Evolutionary conservation across 805 yeast species (phyloP), one percentile per base, ranked within the genome.

Genomic region (Lipomyces yamadae): DNA sequence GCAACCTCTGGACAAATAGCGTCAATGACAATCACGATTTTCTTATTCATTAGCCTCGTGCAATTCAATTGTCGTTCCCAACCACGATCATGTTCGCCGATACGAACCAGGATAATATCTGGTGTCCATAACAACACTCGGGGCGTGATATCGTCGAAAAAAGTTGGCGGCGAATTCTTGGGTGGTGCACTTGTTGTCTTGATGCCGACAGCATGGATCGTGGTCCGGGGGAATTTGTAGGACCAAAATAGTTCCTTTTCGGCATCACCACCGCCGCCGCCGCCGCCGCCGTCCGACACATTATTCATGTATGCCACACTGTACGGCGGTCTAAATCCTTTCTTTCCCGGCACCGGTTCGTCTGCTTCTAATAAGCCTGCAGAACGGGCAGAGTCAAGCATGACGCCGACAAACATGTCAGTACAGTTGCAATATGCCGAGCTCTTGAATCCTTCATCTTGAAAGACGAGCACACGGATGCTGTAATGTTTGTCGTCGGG

Each of bases 161-260:
- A 42, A 5, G n/a, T 24, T 3, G 48, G 48, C 15, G 48, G 48
- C 3, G n/a, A 18, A 42, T n/a, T 4, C 24, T 42, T 42, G 48
- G 48, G 48, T 24, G 48, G 48, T 3, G 48, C 48, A 4, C 48
- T 15, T 7, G 48, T 42, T 7, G 48, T 42, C 48, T 42, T n/a
- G 53, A 58, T 58, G 32, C 61, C 52, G 29, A 50, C 29, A 4
- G 61, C 61, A 6, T 35, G 48, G 33, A 45, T 54, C 10, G 55
- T 50, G 4, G 39, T 54, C 33, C 29, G 11, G 11, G 63, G 63
- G 56, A 60, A 60, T 11, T 54, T 50, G 56, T 60, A 60, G 4
- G 24, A 33, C 58, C 63, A 53, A 6, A 32, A 18, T 4, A 18
- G 24, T 42, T 42, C 29, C 35, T 18, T 15, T 37, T 39, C 18